Conservation (phyloP, 2,329 filamentous ascomycete genomes). For the Curvularia spicifera region DNA sequence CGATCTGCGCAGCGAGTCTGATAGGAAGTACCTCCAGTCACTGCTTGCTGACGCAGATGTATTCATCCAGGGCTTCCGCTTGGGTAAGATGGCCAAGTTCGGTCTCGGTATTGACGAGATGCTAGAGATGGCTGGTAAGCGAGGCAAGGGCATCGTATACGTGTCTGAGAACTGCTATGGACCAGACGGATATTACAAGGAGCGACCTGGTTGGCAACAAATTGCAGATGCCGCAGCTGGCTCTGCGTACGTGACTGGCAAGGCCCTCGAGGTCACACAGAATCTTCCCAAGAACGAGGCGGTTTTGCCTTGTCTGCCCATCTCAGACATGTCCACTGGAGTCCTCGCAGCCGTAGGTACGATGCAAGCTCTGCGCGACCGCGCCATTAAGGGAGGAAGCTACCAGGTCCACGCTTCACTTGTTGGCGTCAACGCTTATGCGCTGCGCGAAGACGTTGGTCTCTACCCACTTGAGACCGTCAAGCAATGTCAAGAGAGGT, state of each 20-base stretch:
- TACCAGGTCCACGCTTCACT: slow-evolving; percentile 9
- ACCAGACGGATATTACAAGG: slow-evolving; percentile 54
- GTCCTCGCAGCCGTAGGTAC: slow-evolving; percentile 33
- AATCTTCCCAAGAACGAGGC: slow-evolving; percentile 23
- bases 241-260: slow-evolving; percentile 33
- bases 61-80: slow-evolving; percentile 60
- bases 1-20: slow-evolving; percentile 30
- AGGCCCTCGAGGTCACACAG: slow-evolving; percentile 30
- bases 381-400: slow-evolving; percentile 27
- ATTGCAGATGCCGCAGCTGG: slow-evolving; percentile 50
- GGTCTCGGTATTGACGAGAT: slow-evolving; percentile 54
- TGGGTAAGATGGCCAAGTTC: slow-evolving; percentile 52
- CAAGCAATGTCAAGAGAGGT: slow-evolving; percentile 1
- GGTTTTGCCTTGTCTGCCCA: slow-evolving; percentile 37
- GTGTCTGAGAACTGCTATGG: slow-evolving; percentile 61
- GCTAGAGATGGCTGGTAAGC: slow-evolving; percentile 48
- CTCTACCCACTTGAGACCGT: background rate
- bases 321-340: slow-evolving; percentile 41
- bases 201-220: slow-evolving; percentile 60
- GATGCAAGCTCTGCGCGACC: slow-evolving; percentile 34
- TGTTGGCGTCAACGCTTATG: slow-evolving; percentile 2
- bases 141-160: slow-evolving; percentile 56
- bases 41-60: slow-evolving; percentile 58
- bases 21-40: slow-evolving; percentile 41
- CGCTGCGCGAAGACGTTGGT: background rate